phyloP scores from a whole-genome alignment of 2,329 filamentous ascomycete genomes.

The Aspergillus piperis region DNA sequence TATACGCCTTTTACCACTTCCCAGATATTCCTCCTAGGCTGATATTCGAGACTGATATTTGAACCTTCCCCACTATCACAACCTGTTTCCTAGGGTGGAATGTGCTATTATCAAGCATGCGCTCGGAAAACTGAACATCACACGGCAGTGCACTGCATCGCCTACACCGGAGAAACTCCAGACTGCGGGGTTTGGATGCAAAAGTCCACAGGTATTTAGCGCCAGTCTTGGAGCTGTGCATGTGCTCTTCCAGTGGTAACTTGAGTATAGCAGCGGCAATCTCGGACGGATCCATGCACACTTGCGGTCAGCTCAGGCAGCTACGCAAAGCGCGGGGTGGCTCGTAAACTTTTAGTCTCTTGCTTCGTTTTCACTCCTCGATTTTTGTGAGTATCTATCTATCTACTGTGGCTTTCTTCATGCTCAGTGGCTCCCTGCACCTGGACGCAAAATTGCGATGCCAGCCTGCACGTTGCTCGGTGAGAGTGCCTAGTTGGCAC shows the following conservation, averaged over 20 bases:
- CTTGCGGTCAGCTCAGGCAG: slow-evolving; percentile 1
- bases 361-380: background rate
- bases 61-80: too few species aligned
- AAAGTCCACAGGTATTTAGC: background rate
- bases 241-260: background rate
- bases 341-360: background rate
- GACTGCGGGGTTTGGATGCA: background rate
- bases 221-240: background rate
- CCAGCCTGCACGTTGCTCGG: background rate
- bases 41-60: too few species aligned
- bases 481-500: background rate
- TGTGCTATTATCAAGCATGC: too few species aligned
- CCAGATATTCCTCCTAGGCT: too few species aligned
- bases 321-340: background rate
- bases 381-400: background rate
- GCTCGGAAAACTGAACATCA: too few species aligned
- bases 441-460: background rate
- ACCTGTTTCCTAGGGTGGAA: too few species aligned
- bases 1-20: too few species aligned
- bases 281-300: background rate
- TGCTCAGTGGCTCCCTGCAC: background rate
- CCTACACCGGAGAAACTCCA: background rate
- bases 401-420: background rate
- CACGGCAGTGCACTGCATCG: background rate
- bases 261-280: background rate